Conservation (phyloP, 1,284 basidiomycete genomes). For the Cryptococcus floricola region DNA sequence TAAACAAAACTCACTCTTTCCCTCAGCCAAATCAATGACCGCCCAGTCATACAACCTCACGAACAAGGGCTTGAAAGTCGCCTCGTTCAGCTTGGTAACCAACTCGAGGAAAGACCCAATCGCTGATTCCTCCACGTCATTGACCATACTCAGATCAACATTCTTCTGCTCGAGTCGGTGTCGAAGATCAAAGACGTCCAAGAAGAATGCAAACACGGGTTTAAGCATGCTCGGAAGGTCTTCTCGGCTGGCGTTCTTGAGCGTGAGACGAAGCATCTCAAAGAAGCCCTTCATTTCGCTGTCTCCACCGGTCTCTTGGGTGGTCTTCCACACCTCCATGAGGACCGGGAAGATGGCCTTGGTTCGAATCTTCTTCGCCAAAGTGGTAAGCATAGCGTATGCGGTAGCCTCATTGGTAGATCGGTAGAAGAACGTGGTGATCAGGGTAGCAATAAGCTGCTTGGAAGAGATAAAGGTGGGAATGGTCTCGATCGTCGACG, state of each 20-base stretch:
- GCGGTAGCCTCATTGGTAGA: constrained; percentile 20
- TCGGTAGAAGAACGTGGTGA: constrained; percentile 35
- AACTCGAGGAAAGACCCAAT: constrained; percentile 78
- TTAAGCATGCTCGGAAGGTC: constrained; percentile 69
- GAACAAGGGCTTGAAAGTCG: constrained; percentile 87
- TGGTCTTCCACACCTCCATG: constrained; percentile 47
- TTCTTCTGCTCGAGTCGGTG: constrained; percentile 45
- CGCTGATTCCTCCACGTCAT: constrained; percentile 49
- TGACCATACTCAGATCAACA: constrained; percentile 48
- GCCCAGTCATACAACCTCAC: constrained; percentile 94
- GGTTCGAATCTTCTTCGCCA: constrained; percentile 66
- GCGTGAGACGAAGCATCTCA: constrained; percentile 60
- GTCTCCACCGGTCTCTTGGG: constrained; percentile 29
- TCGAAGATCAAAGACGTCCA: constrained; percentile 70
- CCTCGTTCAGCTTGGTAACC: constrained; percentile 90
- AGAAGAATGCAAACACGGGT: constrained; percentile 71
- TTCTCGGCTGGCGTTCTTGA: constrained; percentile 63
- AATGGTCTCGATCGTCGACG: constrained; percentile 42
- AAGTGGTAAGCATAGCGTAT: constrained; percentile 51
- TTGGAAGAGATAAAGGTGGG: constrained; percentile 49
- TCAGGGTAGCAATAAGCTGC: constrained; percentile 48
- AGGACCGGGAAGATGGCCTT: constrained; percentile 65
- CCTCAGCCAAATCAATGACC: constrained; percentile 58
- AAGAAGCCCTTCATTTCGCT: constrained; percentile 56
- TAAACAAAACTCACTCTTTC: constrained; percentile 51